These are phyloP conservation scores for Malus hybrid DNA, from an alignment of 331 rosid genomes.

Conservation along the genomic window DNA sequence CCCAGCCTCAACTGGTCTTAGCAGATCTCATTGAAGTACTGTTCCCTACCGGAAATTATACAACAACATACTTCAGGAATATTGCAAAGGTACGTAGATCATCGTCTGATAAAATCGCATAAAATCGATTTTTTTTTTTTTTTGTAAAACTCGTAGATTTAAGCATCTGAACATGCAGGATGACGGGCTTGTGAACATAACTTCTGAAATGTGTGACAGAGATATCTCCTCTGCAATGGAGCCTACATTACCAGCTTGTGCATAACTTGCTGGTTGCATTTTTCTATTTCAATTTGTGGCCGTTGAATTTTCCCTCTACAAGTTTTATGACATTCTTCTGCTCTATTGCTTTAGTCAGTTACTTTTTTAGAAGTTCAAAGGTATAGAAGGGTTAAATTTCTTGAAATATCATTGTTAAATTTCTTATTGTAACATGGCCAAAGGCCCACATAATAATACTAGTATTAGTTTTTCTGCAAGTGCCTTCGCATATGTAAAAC, in stretches of 20 bases:
- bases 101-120: background rate
- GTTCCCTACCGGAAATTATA: slow-evolving; percentile 70
- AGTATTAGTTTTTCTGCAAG: too few species aligned
- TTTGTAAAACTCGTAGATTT: background rate
- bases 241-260: slow-evolving; percentile 60
- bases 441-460: too few species aligned
- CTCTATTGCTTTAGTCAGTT: too few species aligned
- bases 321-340: too few species aligned
- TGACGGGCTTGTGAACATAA: slow-evolving; percentile 43
- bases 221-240: slow-evolving; percentile 51
- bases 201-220: slow-evolving; percentile 59
- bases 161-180: slow-evolving; percentile 28
- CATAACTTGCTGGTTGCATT: slow-evolving; percentile 4
- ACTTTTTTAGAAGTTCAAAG: too few species aligned
- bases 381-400: too few species aligned
- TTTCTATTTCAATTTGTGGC: background rate
- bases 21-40: slow-evolving; percentile 73
- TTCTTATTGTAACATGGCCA: too few species aligned
- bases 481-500: too few species aligned
- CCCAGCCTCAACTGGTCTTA: slow-evolving; percentile 83
- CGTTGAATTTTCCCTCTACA: background rate
- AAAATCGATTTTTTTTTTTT: background rate
- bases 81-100: slow-evolving; percentile 61
- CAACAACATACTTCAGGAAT: slow-evolving; percentile 63
- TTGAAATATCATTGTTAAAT: too few species aligned